A percentile compares a stretch with the other conserved stretches of the same genome.
Evolutionary conservation across 345 rosid species (phyloP).

Genomic region (Erodium maritimum): DNA sequence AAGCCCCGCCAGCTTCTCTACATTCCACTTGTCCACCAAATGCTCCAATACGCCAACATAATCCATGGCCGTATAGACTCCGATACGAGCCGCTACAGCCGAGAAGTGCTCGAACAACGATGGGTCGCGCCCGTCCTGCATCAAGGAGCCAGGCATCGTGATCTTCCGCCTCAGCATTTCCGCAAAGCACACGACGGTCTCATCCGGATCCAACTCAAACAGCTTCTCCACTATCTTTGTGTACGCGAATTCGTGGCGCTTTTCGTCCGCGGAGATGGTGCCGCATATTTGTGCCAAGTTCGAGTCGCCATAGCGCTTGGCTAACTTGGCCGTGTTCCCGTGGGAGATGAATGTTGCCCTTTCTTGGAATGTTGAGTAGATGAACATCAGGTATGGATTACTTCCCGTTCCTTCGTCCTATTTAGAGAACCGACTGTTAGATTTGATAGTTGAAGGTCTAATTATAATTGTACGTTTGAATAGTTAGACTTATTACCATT

Average conservation of each 20-base stretch:
- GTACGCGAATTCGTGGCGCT: constrained; percentile 28
- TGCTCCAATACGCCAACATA: neutral
- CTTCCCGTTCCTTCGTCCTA: constrained; percentile 19
- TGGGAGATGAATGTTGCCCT: constrained; percentile 36
- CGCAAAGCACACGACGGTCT: constrained; percentile 18
- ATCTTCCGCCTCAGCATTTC: constrained; percentile 31
- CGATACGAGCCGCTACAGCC: constrained; percentile 24
- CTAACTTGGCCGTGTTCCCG: constrained; percentile 24
- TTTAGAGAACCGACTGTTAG: neutral
- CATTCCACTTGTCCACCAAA: constrained; percentile 5
- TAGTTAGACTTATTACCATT: constrained; percentile 23
- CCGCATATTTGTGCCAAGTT: constrained; percentile 30
- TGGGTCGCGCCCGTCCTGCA: constrained; percentile 19
- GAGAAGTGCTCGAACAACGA: constrained; percentile 22
- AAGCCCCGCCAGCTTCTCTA: constrained; percentile 3
- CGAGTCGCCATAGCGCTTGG: constrained; percentile 24
- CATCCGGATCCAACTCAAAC: constrained; percentile 29
- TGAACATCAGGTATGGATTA: constrained; percentile 23
- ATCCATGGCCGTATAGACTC: neutral
- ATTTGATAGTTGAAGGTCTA: too few species aligned
- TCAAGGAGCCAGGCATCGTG: constrained; percentile 1
- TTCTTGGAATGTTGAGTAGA: constrained; percentile 35
- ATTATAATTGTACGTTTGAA: too few species aligned
- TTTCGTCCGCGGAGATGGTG: constrained; percentile 24
- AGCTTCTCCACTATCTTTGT: constrained; percentile 24